Evolutionary conservation across 2,329 filamentous ascomycete genomes (phyloP).

Genomic region (Epichloe gansuensis): DNA sequence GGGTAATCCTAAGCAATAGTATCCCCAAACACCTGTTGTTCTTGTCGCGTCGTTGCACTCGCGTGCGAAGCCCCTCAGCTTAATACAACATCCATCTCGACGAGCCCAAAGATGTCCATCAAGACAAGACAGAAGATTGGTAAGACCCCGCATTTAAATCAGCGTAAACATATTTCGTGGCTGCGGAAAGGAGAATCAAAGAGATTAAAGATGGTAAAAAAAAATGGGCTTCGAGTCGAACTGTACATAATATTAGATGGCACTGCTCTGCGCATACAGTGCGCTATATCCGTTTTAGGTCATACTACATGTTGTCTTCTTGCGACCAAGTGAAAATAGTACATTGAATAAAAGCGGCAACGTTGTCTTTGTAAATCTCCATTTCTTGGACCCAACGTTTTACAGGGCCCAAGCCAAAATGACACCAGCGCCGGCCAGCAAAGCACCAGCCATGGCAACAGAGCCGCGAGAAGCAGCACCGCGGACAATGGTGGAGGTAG

Average conservation of each 20-base stretch:
- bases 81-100: background rate
- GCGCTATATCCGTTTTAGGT: slow-evolving; percentile 1
- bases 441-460: slow-evolving; percentile 13
- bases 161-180: background rate
- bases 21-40: background rate
- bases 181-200: background rate
- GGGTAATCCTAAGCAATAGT: background rate
- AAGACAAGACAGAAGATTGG: background rate
- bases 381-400: background rate
- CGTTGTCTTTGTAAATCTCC: background rate
- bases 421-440: slow-evolving; percentile 17
- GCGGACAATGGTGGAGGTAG: slow-evolving; percentile 7
- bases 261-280: slow-evolving; percentile 14
- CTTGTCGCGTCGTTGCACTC: background rate
- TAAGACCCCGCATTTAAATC: background rate
- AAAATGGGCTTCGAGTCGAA: slow-evolving; percentile 13
- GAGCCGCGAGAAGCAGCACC: slow-evolving; percentile 15
- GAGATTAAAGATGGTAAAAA: slow-evolving; percentile 2
- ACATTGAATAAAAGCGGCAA: slow-evolving; percentile 13
- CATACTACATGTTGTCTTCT: slow-evolving; percentile 15
- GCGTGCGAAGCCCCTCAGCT: background rate
- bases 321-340: slow-evolving; percentile 13
- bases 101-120: background rate
- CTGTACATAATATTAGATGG: slow-evolving; percentile 18
- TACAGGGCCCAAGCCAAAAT: slow-evolving; percentile 20